Evolutionary conservation across 225 moss, liverwort and hornwort species (phyloP).

Genomic region (Climacium dendroides): DNA sequence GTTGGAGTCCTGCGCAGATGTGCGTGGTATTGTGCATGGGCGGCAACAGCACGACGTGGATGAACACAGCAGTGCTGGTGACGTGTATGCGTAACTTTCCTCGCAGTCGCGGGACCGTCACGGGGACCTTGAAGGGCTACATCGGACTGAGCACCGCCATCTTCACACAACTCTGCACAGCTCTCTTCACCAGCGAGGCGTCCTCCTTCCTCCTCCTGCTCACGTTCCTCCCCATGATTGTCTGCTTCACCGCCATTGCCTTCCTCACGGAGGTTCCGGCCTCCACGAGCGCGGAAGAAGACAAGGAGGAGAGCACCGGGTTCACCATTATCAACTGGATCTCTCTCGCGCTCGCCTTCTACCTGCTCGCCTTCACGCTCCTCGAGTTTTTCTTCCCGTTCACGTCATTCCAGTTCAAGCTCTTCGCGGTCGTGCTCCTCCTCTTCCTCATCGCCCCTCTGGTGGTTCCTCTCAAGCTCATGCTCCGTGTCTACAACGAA

Average conservation of each 20-base stretch:
- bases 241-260: slow-evolving; percentile 21
- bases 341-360: slow-evolving; percentile 36
- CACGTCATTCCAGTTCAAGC: slow-evolving; percentile 9
- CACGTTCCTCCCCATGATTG: slow-evolving; percentile 25
- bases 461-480: slow-evolving; percentile 35
- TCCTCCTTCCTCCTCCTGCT: slow-evolving; percentile 46
- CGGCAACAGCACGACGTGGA: slow-evolving; percentile 88
- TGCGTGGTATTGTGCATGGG: slow-evolving; percentile 66
- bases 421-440: slow-evolving; percentile 42
- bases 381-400: slow-evolving; percentile 28
- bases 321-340: slow-evolving; percentile 44
- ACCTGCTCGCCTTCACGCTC: slow-evolving; percentile 47
- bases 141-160: slow-evolving; percentile 62
- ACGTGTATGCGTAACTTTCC: slow-evolving; percentile 59
- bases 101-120: slow-evolving; percentile 46
- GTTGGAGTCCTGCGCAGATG: slow-evolving; percentile 46
- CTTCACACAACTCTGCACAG: slow-evolving; percentile 53
- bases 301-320: slow-evolving; percentile 25
- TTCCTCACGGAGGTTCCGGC: slow-evolving; percentile 40
- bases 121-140: slow-evolving; percentile 57
- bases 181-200: slow-evolving; percentile 45
- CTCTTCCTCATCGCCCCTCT: slow-evolving; percentile 46
- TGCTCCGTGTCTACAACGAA: slow-evolving; percentile 4
- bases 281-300: slow-evolving; percentile 24
- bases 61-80: slow-evolving; percentile 83